Evolutionary conservation across 2,329 filamentous ascomycete species (phyloP).

Genomic region (Clathrospora elynae): DNA sequence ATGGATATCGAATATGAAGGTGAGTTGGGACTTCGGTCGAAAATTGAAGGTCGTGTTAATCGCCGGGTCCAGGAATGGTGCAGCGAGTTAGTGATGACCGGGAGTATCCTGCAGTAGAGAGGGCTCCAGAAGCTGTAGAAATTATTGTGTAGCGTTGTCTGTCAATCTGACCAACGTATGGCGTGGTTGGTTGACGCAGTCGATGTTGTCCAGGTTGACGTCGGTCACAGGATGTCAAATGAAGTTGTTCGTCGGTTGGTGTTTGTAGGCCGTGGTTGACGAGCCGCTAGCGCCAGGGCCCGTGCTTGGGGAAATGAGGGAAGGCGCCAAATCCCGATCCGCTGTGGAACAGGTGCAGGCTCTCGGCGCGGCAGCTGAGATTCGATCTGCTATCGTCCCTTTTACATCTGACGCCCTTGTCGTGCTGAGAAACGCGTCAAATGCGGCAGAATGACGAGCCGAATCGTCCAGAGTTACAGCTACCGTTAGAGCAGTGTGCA

Average conservation of each 20-base stretch:
- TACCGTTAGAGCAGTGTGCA: constrained; percentile 7
- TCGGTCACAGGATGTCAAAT: constrained; percentile 14
- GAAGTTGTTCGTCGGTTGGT: constrained; percentile 21
- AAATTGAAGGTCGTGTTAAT: constrained; percentile 1
- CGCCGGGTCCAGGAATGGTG: not conserved
- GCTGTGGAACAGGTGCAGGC: constrained; percentile 31
- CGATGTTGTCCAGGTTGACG: constrained; percentile 13
- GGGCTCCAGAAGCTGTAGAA: not conserved
- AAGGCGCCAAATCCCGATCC: constrained; percentile 31
- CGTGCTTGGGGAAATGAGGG: constrained; percentile 25
- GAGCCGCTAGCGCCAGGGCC: constrained; percentile 22
- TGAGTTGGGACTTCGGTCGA: constrained; percentile 2
- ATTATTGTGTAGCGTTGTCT: not conserved
- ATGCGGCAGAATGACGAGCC: not conserved
- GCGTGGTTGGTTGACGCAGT: constrained; percentile 2
- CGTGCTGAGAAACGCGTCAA: constrained; percentile 19
- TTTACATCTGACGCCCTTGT: constrained; percentile 16
- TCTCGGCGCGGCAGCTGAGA: constrained; percentile 42
- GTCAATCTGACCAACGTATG: not conserved
- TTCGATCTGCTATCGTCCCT: constrained; percentile 30
- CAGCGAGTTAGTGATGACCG: constrained; percentile 1
- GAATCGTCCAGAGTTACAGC: not conserved
- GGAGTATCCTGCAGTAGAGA: not conserved
- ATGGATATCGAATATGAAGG: constrained; percentile 3
- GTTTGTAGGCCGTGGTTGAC: constrained; percentile 19